Evolutionary conservation across 495 filamentous ascomycete genomes (phyloP), one percentile per base, ranked within the genome.

Genomic region (Mytilinidion resinicola): DNA sequence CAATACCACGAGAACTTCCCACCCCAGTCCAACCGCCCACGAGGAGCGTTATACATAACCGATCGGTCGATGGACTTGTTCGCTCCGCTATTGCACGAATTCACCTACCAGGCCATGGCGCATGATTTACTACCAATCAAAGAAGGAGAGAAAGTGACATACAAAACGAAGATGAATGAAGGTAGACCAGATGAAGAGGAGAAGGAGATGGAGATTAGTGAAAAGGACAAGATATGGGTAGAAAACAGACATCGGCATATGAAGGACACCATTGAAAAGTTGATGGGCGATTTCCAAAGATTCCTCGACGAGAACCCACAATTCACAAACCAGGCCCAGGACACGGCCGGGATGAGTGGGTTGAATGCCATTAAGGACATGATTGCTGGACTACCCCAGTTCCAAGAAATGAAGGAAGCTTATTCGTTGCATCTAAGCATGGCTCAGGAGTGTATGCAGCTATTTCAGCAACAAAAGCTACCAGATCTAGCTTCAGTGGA

Each of bases 91-190:
- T 54, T 97, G 9, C 93, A 98, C 71, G 93, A 98, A 66, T 97
- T 98, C 67, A 97, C 95, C 9, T 98, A 96, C 69, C 93, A 97
- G 71, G 89, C 92, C 30, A 97, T 98, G 92, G 90, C 88, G 15
- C 89, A 96, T 68, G 93, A 98, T 71, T 72, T 98, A 25, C 75
- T 98, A 6, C 87, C 86, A 0, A 87, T 98, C 51, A 82, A 87
- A 56, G 93, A 98, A 54, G 82, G 82, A 11, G 89, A 95, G 44
- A 96, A 91, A 69, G 81, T 93, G 12, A 88, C 85, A 0, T 98
- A 92, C 64, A 87, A 85, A 63, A 90, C 89, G 36, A 71, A 80
- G 0, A 69, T 88, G 39, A 92, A 95, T 60, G 82, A 91, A 67
- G 88, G 85, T 15, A 71, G 73, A 10, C 66, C 70, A 0, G 80